phyloP scores from a whole-genome alignment of 202 grass and related monocot species.

The Panicum virgatum region DNA sequence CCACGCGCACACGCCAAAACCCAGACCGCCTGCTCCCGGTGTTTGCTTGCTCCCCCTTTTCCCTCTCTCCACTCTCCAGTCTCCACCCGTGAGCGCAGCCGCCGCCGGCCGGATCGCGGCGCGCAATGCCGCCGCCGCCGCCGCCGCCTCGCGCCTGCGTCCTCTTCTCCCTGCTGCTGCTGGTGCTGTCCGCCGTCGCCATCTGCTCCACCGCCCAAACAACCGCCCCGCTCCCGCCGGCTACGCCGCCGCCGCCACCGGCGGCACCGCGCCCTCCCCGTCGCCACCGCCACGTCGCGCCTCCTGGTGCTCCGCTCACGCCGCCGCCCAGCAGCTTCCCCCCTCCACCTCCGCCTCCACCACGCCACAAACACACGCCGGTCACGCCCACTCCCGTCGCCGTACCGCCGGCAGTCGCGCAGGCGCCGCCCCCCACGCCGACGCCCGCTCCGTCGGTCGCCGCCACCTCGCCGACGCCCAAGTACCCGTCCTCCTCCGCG shows the following conservation, averaged over 20 bases:
- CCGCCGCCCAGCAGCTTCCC: not conserved
- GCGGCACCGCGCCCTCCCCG: constrained; percentile 9
- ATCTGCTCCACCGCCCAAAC: not conserved
- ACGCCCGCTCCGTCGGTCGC: not conserved
- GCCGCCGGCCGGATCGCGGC: constrained; percentile 7
- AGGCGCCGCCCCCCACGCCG: not conserved
- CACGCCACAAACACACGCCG: not conserved
- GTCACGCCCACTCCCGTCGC: not conserved
- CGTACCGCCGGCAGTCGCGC: not conserved
- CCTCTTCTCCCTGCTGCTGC: not conserved
- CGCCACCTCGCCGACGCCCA: constrained; percentile 36
- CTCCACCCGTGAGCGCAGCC: not conserved
- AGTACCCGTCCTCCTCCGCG: constrained; percentile 47
- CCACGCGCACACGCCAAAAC: not conserved
- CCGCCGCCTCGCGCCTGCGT: not conserved
- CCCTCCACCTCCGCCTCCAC: not conserved
- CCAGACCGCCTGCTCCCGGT: not conserved
- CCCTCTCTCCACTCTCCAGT: not conserved
- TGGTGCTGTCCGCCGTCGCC: not conserved
- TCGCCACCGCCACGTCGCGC: constrained; percentile 17
- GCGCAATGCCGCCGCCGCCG: constrained; percentile 29
- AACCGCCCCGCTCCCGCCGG: not conserved
- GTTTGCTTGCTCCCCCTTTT: not conserved
- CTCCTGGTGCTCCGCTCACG: not conserved
- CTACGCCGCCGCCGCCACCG: not conserved